These are phyloP conservation scores for Pyricularia grisea DNA, from an alignment of 2,329 filamentous ascomycete species.

Conservation along the genomic window DNA sequence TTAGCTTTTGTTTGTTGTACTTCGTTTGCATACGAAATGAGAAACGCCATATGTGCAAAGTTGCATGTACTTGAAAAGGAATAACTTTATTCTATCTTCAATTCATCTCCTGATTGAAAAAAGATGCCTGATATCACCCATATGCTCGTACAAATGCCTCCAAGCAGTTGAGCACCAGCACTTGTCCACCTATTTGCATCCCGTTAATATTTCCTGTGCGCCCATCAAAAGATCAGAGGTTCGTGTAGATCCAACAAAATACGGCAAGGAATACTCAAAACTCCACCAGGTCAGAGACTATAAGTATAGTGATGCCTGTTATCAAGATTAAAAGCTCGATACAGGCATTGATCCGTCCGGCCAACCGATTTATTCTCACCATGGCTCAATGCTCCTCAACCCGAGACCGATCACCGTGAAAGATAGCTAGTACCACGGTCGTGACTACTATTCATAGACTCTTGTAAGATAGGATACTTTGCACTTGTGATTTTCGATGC, in stretches of 20 bases:
- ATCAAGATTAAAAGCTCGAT: background rate
- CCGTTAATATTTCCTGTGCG: background rate
- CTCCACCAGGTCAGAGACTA: background rate
- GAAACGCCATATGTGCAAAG: no score
- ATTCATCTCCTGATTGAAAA: background rate
- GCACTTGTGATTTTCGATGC: background rate
- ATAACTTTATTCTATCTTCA: background rate
- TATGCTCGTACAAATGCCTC: no score
- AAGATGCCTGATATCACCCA: background rate
- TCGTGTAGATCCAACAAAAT: background rate
- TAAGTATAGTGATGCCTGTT: background rate
- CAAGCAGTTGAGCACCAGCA: background rate
- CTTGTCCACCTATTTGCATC: background rate
- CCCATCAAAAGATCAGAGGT: background rate
- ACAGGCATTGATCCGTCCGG: background rate
- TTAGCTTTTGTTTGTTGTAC: no score
- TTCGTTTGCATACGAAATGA: no score
- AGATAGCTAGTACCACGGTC: background rate
- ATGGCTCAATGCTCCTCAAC: background rate
- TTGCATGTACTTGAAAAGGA: no score
- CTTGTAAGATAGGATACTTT: background rate
- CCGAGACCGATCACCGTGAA: background rate
- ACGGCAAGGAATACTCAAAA: background rate
- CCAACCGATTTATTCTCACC: background rate
- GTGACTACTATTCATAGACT: background rate